phyloP scores from a whole-genome alignment of 2,329 filamentous ascomycete species.

The Fusarium sp. region DNA sequence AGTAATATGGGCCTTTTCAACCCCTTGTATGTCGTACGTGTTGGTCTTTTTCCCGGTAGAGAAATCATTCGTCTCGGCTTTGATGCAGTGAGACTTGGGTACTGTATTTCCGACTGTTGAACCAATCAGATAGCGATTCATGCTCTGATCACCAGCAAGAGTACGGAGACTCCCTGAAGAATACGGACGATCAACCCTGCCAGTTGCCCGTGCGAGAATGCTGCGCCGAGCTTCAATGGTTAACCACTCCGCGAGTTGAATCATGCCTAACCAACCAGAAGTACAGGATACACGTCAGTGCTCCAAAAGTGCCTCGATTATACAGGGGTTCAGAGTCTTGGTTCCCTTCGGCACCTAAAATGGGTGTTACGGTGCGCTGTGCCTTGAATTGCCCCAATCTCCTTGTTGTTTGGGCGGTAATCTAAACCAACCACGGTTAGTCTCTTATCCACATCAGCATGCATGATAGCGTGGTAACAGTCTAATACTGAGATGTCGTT shows the following conservation, averaged over 20 bases:
- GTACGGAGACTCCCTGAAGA: neutral
- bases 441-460: neutral
- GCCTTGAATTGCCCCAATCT: neutral
- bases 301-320: neutral
- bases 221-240: neutral
- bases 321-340: neutral
- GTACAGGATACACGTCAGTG: neutral
- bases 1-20: neutral
- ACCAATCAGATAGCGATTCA: neutral
- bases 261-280: neutral
- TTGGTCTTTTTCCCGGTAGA: neutral
- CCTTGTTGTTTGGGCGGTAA: neutral
- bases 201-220: neutral
- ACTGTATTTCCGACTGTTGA: neutral
- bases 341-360: neutral
- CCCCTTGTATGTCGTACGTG: neutral
- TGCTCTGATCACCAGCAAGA: neutral
- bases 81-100: neutral
- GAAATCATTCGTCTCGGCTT: neutral
- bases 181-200: neutral
- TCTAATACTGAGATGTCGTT: neutral
- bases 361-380: neutral
- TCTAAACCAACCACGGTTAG: neutral
- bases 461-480: neutral
- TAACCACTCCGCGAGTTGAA: neutral